phyloP scores from a whole-genome alignment of 2,329 filamentous ascomycete genomes.

The Ophiosphaerella herpotricha region DNA sequence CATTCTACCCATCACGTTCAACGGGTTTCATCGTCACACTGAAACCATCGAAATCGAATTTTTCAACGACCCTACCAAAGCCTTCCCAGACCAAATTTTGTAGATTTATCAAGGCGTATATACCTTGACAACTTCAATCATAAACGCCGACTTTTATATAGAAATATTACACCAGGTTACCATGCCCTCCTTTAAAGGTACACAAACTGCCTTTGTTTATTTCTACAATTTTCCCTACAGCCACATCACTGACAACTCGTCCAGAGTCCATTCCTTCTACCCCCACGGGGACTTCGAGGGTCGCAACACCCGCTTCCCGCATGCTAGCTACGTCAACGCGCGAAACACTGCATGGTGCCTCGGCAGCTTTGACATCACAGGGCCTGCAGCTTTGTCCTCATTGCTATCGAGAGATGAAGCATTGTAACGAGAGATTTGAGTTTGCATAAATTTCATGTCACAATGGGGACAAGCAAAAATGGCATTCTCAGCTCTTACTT shows the following conservation, averaged over 20 bases:
- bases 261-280: slow-evolving; percentile 32
- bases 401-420: slow-evolving; percentile 33
- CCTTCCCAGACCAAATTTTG: not conserved
- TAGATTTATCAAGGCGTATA: not conserved
- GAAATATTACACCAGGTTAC: not conserved
- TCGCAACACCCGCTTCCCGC: slow-evolving; percentile 23
- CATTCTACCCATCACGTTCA: too few species aligned
- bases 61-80: too few species aligned
- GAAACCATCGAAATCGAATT: too few species aligned
- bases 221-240: too few species aligned
- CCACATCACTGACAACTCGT: slow-evolving; percentile 1
- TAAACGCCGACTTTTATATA: not conserved
- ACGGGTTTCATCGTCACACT: too few species aligned
- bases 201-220: too few species aligned
- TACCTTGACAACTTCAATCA: not conserved
- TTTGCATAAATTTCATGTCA: slow-evolving; percentile 17
- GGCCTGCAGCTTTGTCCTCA: slow-evolving; percentile 33
- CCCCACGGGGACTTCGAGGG: slow-evolving; percentile 24
- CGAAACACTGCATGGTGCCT: slow-evolving; percentile 28
- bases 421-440: slow-evolving; percentile 32
- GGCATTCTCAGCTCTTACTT: not conserved
- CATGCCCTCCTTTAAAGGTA: slow-evolving; percentile 31
- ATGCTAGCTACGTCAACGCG: slow-evolving; percentile 18
- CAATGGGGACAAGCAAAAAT: not conserved
- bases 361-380: slow-evolving; percentile 24